Evolutionary conservation across 2,329 filamentous ascomycete species (phyloP).

Genomic region (Penicillium paneum): DNA sequence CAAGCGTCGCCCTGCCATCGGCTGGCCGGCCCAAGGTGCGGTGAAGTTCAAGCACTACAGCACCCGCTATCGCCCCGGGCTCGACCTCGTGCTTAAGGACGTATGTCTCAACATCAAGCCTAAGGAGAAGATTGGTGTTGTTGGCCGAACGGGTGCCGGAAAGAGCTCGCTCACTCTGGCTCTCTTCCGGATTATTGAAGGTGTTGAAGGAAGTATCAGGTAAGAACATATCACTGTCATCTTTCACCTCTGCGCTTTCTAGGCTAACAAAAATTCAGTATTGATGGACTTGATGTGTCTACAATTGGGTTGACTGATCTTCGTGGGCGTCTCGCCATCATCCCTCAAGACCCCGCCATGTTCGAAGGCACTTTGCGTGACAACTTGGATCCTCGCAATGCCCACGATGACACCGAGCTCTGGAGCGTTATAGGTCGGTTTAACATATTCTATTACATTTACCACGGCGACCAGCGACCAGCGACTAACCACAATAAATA

Average conservation of each 20-base stretch:
- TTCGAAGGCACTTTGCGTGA: conserved; percentile 92
- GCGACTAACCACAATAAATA: conserved; percentile 46
- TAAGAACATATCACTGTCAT: conserved; percentile 24
- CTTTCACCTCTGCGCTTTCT: conserved; percentile 10
- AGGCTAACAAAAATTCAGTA: conserved; percentile 49
- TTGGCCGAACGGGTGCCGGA: conserved; percentile 91
- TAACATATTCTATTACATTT: conserved; percentile 13
- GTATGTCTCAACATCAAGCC: conserved; percentile 90
- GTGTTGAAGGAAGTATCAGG: conserved; percentile 71
- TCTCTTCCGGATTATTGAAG: conserved; percentile 93
- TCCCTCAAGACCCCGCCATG: conserved; percentile 93
- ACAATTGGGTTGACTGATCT: conserved; percentile 87
- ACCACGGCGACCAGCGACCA: neutral
- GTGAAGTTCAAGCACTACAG: conserved; percentile 93
- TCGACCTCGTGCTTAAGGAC: conserved; percentile 91
- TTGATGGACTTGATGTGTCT: conserved; percentile 85
- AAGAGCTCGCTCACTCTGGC: conserved; percentile 92
- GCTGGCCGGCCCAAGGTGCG: conserved; percentile 86
- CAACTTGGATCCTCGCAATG: conserved; percentile 90
- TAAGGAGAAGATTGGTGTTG: conserved; percentile 96
- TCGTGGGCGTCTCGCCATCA: conserved; percentile 85
- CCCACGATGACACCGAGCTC: conserved; percentile 93
- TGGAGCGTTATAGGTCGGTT: conserved; percentile 88
- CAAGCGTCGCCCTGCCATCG: conserved; percentile 77
- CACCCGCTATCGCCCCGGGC: conserved; percentile 81